Base-by-base conservation (phyloP, 208 protist genomes). In the Leptomonas pyrrhocoris region DNA sequence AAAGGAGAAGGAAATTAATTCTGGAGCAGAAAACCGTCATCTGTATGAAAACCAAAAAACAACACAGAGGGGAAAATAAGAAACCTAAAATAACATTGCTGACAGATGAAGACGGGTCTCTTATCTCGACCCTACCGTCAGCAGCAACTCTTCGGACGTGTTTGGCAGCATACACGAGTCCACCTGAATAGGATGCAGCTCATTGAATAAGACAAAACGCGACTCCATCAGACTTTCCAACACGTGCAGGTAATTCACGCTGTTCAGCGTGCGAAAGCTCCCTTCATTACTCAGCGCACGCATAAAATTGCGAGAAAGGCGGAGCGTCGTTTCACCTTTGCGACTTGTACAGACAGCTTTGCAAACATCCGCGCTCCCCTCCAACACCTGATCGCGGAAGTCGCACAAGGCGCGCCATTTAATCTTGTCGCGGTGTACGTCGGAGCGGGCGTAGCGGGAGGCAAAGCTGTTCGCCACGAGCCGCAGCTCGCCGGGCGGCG, bases 241-340 rank as follows among this genome's bases (percentile, higher is more conserved):
- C 48, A 86, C 73, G 30, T 88, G 76, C 38, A 83, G 59, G 62
- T 88, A 89, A 69, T 93, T 93, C 34, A 77, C 69, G 40, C 59
- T 82, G 69, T 90, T 84, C 15, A 93, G 63, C 1, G 79, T 87
- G 59, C 64, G 74, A 56, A 91, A 88, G 55, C 71, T 77, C 8
- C 48, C 12, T 6, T 77, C 56, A 27, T 48, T 51, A 38, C 71
- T 53, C 28, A 77, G 56, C 38, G n/a, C 8, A 27, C 38, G 63
- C 46, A 77, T 31, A 31, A 57, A 0, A 25, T 66, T 63, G 27
- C 42, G 71, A 2, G 62, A 42, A 15, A 77, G 54, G 1, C 45
- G 51, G 6, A 70, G 12, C 16, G 55, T 18, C 21, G 56, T 55
- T 48, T 69, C 71, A 5, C n/a, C 55, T 1, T 42, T 50, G 30